phyloP scores from a whole-genome alignment of 176 grass and related monocot genomes.

The Olyra latifolia region DNA sequence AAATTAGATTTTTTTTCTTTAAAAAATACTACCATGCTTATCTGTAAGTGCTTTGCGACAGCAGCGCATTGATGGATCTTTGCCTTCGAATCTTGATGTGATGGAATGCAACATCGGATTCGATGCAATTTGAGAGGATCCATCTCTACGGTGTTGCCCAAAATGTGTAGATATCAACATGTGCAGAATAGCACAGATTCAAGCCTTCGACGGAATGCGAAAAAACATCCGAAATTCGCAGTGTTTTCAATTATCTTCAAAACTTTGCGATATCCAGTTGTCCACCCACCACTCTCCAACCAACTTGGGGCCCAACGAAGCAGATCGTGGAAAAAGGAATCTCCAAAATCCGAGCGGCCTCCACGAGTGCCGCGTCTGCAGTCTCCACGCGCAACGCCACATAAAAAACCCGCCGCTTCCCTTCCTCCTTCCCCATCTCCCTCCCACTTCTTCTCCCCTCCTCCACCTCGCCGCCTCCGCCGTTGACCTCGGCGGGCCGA shows the following conservation, averaged over 20 bases:
- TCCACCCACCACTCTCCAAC: not conserved
- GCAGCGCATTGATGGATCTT: too few species aligned
- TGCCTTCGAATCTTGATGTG: too few species aligned
- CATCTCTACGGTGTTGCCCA: too few species aligned
- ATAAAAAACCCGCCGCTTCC: constrained; percentile 39
- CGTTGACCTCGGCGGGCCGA: constrained; percentile 14
- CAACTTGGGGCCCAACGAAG: not conserved
- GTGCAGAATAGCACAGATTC: not conserved
- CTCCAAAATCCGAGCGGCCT: constrained; percentile 35
- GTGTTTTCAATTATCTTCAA: not conserved
- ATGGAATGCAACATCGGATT: too few species aligned
- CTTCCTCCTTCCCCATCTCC: not conserved
- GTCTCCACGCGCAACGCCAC: not conserved
- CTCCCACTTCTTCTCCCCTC: constrained; percentile 1
- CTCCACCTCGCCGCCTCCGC: constrained; percentile 14
- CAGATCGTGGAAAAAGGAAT: not conserved
- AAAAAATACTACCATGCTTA: too few species aligned
- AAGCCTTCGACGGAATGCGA: not conserved
- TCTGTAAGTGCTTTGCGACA: too few species aligned
- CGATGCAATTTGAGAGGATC: too few species aligned
- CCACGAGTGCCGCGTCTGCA: not conserved
- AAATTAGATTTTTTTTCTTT: too few species aligned
- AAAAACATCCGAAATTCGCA: not conserved
- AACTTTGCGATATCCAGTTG: not conserved
- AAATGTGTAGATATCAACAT: too few species aligned